These are phyloP conservation scores for Backusella morwellensis DNA, from an alignment of 192 early-diverging fungal species.

Conservation along the genomic window DNA sequence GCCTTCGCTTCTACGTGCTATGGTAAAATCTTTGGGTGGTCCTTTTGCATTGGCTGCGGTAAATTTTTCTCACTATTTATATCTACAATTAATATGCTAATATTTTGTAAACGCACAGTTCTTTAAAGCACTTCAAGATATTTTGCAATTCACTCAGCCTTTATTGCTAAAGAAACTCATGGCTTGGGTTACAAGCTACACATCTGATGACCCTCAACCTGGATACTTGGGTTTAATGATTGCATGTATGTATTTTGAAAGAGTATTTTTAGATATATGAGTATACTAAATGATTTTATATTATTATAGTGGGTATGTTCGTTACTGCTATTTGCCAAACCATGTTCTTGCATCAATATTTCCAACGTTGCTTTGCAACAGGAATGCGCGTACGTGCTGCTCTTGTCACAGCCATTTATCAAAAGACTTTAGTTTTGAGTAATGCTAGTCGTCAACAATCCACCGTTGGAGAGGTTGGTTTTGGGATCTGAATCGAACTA, in stretches of 20 bases:
- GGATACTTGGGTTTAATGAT: conserved; percentile 77
- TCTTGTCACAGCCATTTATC: conserved; percentile 80
- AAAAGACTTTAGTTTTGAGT: conserved; percentile 79
- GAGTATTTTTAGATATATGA: neutral
- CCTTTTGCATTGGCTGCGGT: conserved; percentile 68
- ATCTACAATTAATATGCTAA: neutral
- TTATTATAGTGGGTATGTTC: conserved; percentile 61
- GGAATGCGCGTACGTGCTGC: conserved; percentile 76
- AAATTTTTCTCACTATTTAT: conserved; percentile 1
- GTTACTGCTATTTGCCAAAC: conserved; percentile 72
- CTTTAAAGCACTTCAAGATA: conserved; percentile 78
- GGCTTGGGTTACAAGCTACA: conserved; percentile 60
- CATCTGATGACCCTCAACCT: conserved; percentile 53
- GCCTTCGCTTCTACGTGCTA: conserved; percentile 71
- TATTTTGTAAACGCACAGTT: conserved; percentile 31
- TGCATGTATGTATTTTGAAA: conserved; percentile 37
- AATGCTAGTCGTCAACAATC: conserved; percentile 79
- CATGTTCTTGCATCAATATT: conserved; percentile 84
- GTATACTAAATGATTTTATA: neutral
- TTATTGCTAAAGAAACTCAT: conserved; percentile 72
- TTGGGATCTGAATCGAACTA: neutral
- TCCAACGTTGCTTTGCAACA: conserved; percentile 78
- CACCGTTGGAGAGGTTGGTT: conserved; percentile 73
- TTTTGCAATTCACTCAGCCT: conserved; percentile 77
- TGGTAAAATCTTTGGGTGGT: conserved; percentile 58